A percentile compares a stretch with the other conserved stretches of the same genome.
Conservation (phyloP, 768 basidiomycete genomes). For the Tylopilus sp. region DNA sequence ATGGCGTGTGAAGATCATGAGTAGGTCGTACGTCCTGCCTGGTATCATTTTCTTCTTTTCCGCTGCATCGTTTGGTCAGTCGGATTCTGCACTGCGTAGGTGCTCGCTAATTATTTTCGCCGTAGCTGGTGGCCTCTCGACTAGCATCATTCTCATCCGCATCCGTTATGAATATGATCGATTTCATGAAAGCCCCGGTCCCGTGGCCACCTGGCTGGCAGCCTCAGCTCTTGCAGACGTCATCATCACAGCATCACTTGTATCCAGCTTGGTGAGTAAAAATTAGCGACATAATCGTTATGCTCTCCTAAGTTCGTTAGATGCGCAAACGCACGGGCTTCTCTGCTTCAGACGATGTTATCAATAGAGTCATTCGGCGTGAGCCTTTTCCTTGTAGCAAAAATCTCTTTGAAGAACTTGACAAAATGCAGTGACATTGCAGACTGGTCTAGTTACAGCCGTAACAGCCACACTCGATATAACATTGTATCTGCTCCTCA, state of each 20-base stretch:
- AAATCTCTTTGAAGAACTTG: not conserved
- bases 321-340: conserved; percentile 37
- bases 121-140: conserved; percentile 35
- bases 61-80: conserved; percentile 8
- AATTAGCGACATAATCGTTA: not conserved
- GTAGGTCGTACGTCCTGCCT: conserved; percentile 26
- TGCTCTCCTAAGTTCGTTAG: conserved; percentile 18
- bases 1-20: conserved; percentile 39
- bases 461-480: conserved; percentile 18
- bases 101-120: not conserved
- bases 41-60: conserved; percentile 20
- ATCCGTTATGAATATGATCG: conserved; percentile 30
- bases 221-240: conserved; percentile 40
- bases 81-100: not conserved
- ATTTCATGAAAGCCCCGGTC: conserved; percentile 33
- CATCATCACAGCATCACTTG: conserved; percentile 41
- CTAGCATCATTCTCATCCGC: conserved; percentile 30
- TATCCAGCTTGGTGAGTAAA: conserved; percentile 40
- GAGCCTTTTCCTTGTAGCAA: conserved; percentile 1
- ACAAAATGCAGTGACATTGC: conserved; percentile 25
- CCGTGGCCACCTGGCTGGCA: conserved; percentile 41
- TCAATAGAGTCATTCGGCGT: conserved; percentile 44
- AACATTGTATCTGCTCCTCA: conserved; percentile 16
- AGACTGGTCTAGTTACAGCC: conserved; percentile 25
- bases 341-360: conserved; percentile 33